phyloP scores from a whole-genome alignment of 352 stramenopile species.

The Phytopythium helicoides region DNA sequence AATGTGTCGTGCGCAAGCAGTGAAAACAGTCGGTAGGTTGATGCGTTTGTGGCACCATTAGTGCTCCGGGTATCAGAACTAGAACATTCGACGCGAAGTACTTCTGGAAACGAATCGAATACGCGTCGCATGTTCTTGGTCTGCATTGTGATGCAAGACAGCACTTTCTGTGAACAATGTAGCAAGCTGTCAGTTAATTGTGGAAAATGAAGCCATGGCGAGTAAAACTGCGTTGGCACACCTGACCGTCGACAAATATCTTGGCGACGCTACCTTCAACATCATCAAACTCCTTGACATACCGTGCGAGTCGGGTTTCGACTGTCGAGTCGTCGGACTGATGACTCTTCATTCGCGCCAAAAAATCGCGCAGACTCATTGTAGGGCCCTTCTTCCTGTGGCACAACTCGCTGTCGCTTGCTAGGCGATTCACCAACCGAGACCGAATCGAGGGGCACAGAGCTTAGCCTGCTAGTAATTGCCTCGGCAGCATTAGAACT shows the following conservation, averaged over 20 bases:
- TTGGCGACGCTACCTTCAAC: conserved; percentile 26
- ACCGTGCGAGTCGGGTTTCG: conserved; percentile 23
- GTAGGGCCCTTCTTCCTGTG: not conserved
- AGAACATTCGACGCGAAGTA: conserved; percentile 19
- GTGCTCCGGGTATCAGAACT: conserved; percentile 6
- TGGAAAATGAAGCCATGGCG: too few relatives aligned
- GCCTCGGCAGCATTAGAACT: not conserved
- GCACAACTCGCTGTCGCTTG: conserved; percentile 4
- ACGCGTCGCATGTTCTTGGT: conserved; percentile 35
- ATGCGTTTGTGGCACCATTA: conserved; percentile 2
- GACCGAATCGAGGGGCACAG: too few relatives aligned
- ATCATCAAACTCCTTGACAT: conserved; percentile 32
- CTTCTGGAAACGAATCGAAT: conserved; percentile 30
- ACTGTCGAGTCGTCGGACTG: conserved; percentile 7
- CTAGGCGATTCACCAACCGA: not conserved
- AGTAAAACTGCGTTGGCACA: too few relatives aligned
- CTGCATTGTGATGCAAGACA: conserved; percentile 34
- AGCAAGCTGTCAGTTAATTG: not conserved
- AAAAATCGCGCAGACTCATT: conserved; percentile 6
- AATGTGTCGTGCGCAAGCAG: conserved; percentile 28
- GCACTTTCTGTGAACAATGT: conserved; percentile 18
- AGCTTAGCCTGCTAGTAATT: not conserved
- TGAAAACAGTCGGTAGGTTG: conserved; percentile 28
- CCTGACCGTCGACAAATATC: conserved; percentile 35
- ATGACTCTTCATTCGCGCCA: conserved; percentile 5